Evolutionary conservation across 257 asterid genomes (phyloP), one percentile per base, ranked within the genome.

Genomic region (Jaltomata sinuosa): DNA sequence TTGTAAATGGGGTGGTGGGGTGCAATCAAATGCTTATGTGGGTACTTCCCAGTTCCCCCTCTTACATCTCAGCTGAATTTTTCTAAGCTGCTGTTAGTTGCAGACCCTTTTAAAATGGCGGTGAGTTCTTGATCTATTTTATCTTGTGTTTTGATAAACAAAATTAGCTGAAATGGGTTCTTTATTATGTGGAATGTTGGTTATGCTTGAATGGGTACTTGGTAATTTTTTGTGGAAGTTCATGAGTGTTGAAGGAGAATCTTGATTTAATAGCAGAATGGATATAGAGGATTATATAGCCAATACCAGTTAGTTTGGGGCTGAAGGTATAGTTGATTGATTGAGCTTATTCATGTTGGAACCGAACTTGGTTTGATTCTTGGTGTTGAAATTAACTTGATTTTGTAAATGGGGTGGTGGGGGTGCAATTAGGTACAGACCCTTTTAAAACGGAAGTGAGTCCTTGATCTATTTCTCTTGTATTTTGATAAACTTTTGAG

Each of bases 361-460:
- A 29, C 16, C 34, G 71, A 12, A 65, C 38, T 80, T 55, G 55
- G 36, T 32, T 25, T 8, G 22, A 34, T 80, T 1, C 83, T n/a
- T 32, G 49, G 53, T 0, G 47, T 31, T 65, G 25, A 65, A 32
- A 65, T 67, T 18, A 15, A 38, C 74, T 59, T 49, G 36, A 53
- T 54, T 42, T 80, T 32, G 50, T 10, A 0, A 79, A 38, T n/a
- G 83, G 38, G 57, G 78, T 11, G 21, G 25, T 68, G 36, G 19
- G 47, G 77, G 21, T 40, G 47, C 47, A 40, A 40, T 45, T 45
- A 45, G 3, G 1, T 45, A 14, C 82, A 12, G 85, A 11, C 79
- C n/a, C 55, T 27, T 57, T 74, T 32, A 84, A 74, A 81, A 87
- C 89, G 91, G 89, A 86, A 32, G 92, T 91, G 84, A 87, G 90